Evolutionary conservation across 345 rosid genomes (phyloP), one percentile per base, ranked within the genome.

Genomic region (Ceriops decandra): DNA sequence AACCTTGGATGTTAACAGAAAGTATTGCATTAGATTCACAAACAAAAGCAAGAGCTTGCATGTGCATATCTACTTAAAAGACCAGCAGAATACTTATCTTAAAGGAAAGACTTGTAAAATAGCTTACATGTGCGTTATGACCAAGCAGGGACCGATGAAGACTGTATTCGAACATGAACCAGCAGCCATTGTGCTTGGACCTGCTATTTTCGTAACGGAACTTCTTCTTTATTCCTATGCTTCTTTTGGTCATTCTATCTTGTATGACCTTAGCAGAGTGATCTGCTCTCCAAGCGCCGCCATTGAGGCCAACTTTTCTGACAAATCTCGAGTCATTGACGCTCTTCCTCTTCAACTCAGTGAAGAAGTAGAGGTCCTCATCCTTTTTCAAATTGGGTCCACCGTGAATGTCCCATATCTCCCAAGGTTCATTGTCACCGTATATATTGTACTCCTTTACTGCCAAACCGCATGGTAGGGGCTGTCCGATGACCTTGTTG

Each of bases 351-450:
- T 22, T 22, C 58, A 54, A 54, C 17, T 54, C 17, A 27, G 30
- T 54, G 58, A 54, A 54, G 58, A 22, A 22, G 58, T 54, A 54
- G 58, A 54, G 30, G 28, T 9, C 27, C 28, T 54, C 27, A 6
- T 54, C 27, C 58, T 22, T 22, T 26, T 54, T 22, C 28, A 22
- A 54, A 54, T 54, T 22, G 58, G 30, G 15, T 54, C 58, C 58
- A 54, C 58, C 58, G 16, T 54, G 28, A 3, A 5, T 13, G 3
- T 54, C 58, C 58, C 30, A 54, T 54, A 54, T 7, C 58, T 54
- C 58, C 58, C 58, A 54, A 22, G 58, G 58, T 54, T 54, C 58
- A n/a, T 20, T 54, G 28, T 22, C 58, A 22, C 58, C 30, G 58
- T 54, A 54, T 9, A 22, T 7, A 9, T 54, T 54, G 28, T 10